Evolutionary conservation across 768 basidiomycete species (phyloP), one percentile per base, ranked within the genome.

Genomic region (Xanthoconium purpureum): DNA sequence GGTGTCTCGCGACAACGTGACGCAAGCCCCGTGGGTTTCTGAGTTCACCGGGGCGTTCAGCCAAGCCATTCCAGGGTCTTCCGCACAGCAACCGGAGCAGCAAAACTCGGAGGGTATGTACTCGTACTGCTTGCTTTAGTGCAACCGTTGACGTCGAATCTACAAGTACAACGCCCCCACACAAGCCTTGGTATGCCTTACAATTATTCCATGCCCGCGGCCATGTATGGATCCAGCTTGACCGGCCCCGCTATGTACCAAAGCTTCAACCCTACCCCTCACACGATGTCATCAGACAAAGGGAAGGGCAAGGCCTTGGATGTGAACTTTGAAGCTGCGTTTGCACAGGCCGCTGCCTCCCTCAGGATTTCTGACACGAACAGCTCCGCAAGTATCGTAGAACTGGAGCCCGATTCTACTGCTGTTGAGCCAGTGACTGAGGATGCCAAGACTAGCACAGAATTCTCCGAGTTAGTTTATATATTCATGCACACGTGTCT

Each of bases 271-370:
- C 59, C 65, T 50, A 50, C 66, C 48, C 54, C 57, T 59, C 62
- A 64, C 33, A 44, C 62, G 57, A 43, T 63, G 51, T 53, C 63
- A 50, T 58, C 58, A 24, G 67, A 73, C 48, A 84, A 85, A 63
- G 89, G 85, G 14, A 98, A 96, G 68, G 91, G 88, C 2, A 94
- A 92, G 67, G 83, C 77, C 17, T 78, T 81, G 54, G 88, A 91
- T 50, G 82, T 81, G 5, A 91, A 91, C 69, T 91, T 92, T 55
- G 91, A 93, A 61, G 87, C 87, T n/a, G 91, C 90, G 11, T 92
- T 93, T 71, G 86, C 84, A 12, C 81, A 88, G 62, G 75, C 80
- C 3, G 75, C 77, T 6, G 82, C 81, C n/a, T 82, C 84, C 18
- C 64, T 85, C n/a, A 70, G 72, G 14, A 65, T 74, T 13, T 59